Conservation (phyloP, 140 eudicot genomes). For the Flaveria floridana region DNA sequence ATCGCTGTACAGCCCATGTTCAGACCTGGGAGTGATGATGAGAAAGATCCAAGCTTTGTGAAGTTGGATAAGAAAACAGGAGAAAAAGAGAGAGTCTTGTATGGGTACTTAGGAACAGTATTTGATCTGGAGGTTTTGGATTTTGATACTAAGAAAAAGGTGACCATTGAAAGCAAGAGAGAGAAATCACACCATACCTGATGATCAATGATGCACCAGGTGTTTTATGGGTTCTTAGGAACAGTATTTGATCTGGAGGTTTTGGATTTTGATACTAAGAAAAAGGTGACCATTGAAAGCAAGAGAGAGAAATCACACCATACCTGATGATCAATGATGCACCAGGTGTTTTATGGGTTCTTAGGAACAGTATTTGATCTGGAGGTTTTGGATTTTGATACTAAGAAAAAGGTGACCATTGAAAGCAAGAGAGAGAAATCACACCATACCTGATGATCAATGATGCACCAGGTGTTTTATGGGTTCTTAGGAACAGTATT, state of each 20-base stretch:
- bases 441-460: slow-evolving; percentile 22
- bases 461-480: slow-evolving; percentile 32
- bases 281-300: slow-evolving; percentile 69
- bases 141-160: slow-evolving; percentile 70
- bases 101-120: slow-evolving; percentile 77
- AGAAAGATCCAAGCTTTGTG: slow-evolving; percentile 69
- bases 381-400: slow-evolving; percentile 67
- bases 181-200: slow-evolving; percentile 38
- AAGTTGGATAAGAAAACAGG: slow-evolving; percentile 64
- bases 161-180: slow-evolving; percentile 57
- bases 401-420: slow-evolving; percentile 61
- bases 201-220: background rate
- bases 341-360: slow-evolving; percentile 76
- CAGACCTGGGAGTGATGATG: slow-evolving; percentile 50
- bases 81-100: slow-evolving; percentile 68
- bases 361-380: slow-evolving; percentile 72
- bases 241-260: slow-evolving; percentile 72
- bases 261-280: slow-evolving; percentile 66
- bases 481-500: slow-evolving; percentile 75
- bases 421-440: slow-evolving; percentile 58
- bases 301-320: slow-evolving; percentile 41
- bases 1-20: slow-evolving; percentile 41
- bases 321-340: slow-evolving; percentile 13
- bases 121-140: slow-evolving; percentile 71
- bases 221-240: slow-evolving; percentile 63